phyloP scores from a whole-genome alignment of 192 early-diverging fungal species.

The Lobosporangium transversale region DNA sequence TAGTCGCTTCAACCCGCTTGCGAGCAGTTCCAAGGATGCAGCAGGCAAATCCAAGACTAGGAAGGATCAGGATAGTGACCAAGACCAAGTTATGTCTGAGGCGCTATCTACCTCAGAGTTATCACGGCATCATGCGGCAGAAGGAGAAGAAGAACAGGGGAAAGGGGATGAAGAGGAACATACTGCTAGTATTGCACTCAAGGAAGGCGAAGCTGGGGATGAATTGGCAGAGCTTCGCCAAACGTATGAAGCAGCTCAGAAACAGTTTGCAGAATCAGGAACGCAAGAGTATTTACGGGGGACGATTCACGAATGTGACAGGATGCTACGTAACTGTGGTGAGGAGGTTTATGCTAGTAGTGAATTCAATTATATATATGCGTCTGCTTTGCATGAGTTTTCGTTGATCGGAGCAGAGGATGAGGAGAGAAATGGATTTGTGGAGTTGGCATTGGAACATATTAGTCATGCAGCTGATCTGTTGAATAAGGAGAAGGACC shows the following conservation, averaged over 20 bases:
- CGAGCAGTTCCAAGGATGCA: background rate
- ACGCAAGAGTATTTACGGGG: conserved; percentile 58
- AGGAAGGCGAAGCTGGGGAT: conserved; percentile 59
- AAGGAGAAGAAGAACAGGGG: background rate
- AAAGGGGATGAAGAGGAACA: background rate
- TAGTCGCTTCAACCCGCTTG: conserved; percentile 28
- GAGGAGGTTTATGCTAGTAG: conserved; percentile 45
- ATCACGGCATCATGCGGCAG: background rate
- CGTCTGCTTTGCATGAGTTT: conserved; percentile 60
- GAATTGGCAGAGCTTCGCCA: conserved; percentile 60
- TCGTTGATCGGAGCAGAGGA: conserved; percentile 41
- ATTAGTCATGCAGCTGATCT: conserved; percentile 41
- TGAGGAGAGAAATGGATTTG: conserved; percentile 35
- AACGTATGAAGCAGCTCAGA: conserved; percentile 59
- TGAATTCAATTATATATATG: conserved; percentile 60
- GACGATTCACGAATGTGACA: conserved; percentile 64
- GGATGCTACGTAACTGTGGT: conserved; percentile 63
- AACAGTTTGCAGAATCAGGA: conserved; percentile 54
- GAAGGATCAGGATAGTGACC: background rate
- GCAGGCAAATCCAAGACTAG: no score
- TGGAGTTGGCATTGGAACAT: conserved; percentile 40
- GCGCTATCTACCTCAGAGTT: background rate
- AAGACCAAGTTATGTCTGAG: conserved; percentile 20
- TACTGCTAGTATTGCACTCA: conserved; percentile 54
- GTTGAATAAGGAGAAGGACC: conserved; percentile 6